Conservation (phyloP, 352 stramenopile species). For the Blastocystis hominis region DNA sequence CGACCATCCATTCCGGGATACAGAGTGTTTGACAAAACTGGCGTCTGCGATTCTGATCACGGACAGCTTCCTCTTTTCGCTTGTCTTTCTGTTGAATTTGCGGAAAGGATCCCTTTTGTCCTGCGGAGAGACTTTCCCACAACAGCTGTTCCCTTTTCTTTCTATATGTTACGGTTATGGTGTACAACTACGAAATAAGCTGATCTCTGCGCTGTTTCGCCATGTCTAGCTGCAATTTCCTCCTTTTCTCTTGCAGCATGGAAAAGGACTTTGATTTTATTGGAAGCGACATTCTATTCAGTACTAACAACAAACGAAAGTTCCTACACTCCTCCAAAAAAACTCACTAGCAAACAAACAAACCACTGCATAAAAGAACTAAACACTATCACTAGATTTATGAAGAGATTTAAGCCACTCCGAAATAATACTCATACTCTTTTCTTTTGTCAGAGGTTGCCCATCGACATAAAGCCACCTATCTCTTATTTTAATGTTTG, state of each 20-base stretch:
- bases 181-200: not conserved
- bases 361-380: not conserved
- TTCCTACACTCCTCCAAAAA: not conserved
- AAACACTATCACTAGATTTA: not conserved
- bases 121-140: not conserved
- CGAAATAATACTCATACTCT: not conserved
- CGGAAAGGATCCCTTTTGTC: not conserved
- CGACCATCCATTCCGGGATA: conserved; percentile 45
- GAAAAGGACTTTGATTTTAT: conserved; percentile 33
- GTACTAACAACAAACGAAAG: too few relatives aligned
- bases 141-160: conserved; percentile 22
- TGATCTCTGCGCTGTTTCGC: not conserved
- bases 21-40: conserved; percentile 17
- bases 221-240: not conserved
- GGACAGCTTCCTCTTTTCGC: not conserved
- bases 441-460: not conserved
- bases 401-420: not conserved
- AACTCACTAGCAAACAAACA: not conserved
- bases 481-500: conserved; percentile 19
- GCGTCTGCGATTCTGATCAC: not conserved
- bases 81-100: not conserved
- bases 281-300: not conserved
- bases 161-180: not conserved
- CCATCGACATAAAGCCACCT: conserved; percentile 20
- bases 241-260: conserved; percentile 26